Percentiles rank a stretch among this genome's conserved stretches.
phyloP scores from a whole-genome alignment of 441 rosid genomes.

The Hura crepitans region DNA sequence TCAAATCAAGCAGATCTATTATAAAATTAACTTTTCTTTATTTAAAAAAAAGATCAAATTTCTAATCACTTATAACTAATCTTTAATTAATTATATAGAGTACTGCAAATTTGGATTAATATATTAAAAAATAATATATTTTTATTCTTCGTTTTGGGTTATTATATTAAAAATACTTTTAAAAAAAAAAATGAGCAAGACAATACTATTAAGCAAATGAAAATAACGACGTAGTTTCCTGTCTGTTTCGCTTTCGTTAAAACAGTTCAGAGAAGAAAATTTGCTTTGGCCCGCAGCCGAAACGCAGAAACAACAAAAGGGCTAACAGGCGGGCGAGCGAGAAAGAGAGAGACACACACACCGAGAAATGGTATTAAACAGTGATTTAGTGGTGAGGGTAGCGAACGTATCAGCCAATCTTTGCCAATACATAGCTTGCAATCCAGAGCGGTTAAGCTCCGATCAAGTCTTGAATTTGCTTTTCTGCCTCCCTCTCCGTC shows the following conservation, averaged over 20 bases:
- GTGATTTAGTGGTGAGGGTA: slow-evolving; percentile 51
- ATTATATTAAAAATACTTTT: too few relatives aligned
- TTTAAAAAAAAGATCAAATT: too few relatives aligned
- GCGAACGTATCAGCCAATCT: slow-evolving; percentile 60
- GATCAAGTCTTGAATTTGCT: slow-evolving; percentile 57
- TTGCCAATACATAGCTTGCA: slow-evolving; percentile 83
- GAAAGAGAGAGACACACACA: neutral
- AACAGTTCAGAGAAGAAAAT: neutral
- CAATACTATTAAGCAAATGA: too few relatives aligned
- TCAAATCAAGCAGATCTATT: too few relatives aligned
- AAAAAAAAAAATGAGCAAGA: too few relatives aligned
- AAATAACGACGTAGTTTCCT: neutral
- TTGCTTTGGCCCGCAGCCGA: neutral
- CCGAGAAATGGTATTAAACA: slow-evolving; percentile 72
- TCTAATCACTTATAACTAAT: too few relatives aligned
- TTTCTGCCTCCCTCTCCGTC: slow-evolving; percentile 58
- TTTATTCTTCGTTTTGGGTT: too few relatives aligned
- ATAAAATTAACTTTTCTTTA: too few relatives aligned
- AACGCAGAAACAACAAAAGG: neutral
- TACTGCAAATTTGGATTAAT: too few relatives aligned
- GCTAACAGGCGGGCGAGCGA: neutral
- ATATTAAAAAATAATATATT: too few relatives aligned
- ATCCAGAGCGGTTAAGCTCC: slow-evolving; percentile 64
- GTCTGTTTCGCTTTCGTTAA: neutral
- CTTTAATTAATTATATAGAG: too few relatives aligned